Conservation (phyloP, 2,329 filamentous ascomycete genomes). For the Phialophora expanda region DNA sequence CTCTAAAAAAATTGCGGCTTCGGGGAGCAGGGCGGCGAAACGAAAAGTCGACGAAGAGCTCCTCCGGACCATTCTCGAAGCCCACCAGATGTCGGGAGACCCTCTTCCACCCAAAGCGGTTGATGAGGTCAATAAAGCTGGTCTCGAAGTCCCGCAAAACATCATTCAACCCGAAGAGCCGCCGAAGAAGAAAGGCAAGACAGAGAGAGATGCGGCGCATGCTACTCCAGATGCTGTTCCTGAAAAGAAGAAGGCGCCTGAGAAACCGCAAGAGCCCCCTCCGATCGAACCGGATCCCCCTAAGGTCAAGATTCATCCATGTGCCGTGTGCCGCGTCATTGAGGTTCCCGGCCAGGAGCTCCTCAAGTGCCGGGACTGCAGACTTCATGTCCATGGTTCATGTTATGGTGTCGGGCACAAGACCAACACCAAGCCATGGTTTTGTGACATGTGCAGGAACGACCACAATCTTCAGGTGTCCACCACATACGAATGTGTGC, state of each 20-base stretch:
- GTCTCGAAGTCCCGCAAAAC: conserved; percentile 47
- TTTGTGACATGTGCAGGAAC: conserved; percentile 94
- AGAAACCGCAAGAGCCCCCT: conserved; percentile 62
- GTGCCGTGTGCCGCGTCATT: conserved; percentile 78
- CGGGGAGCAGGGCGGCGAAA: conserved; percentile 82
- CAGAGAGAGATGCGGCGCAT: conserved; percentile 56
- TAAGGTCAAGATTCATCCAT: conserved; percentile 77
- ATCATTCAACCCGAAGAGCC: conserved; percentile 51
- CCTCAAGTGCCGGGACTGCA: conserved; percentile 82
- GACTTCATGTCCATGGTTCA: conserved; percentile 84
- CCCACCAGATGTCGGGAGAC: conserved; percentile 52
- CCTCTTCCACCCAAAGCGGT: conserved; percentile 51
- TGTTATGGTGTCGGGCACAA: conserved; percentile 77
- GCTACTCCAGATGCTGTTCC: conserved; percentile 53
- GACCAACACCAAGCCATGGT: conserved; percentile 78
- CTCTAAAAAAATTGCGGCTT: conserved; percentile 80
- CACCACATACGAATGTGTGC: conserved; percentile 90
- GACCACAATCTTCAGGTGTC: conserved; percentile 91
- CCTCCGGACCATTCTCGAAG: conserved; percentile 52
- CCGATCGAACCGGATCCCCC: conserved; percentile 77
- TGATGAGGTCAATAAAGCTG: conserved; percentile 51
- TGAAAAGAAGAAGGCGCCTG: conserved; percentile 63
- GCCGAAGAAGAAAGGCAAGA: conserved; percentile 66
- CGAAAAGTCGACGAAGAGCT: conserved; percentile 91
- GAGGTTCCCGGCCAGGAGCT: conserved; percentile 74